Percentiles rank a stretch among this genome's conserved stretches.
Evolutionary conservation across 371 early-diverging fungal genomes (phyloP).

Genomic region (Mortierella sp.): DNA sequence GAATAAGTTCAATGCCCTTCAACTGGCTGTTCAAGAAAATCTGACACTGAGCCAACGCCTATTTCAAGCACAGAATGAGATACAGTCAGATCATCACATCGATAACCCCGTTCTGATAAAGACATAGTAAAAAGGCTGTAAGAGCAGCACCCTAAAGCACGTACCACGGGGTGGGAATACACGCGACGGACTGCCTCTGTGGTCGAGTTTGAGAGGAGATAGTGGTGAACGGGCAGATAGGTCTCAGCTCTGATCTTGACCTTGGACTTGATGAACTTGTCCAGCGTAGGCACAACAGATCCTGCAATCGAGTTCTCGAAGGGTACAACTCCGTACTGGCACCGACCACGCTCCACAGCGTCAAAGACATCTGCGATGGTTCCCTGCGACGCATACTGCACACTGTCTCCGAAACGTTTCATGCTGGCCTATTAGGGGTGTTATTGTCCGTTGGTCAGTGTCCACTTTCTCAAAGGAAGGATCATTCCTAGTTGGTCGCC

Average conservation of each 20-base stretch:
- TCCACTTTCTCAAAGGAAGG: background rate
- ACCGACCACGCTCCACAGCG: constrained; percentile 82
- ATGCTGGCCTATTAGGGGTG: constrained; percentile 70
- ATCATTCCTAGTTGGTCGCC: background rate
- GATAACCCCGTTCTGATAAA: background rate
- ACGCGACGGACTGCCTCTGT: constrained; percentile 80
- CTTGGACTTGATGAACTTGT: constrained; percentile 76
- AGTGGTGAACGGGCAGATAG: constrained; percentile 83
- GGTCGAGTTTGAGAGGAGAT: constrained; percentile 77
- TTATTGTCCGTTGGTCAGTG: background rate
- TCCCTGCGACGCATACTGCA: constrained; percentile 78
- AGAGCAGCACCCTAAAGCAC: background rate
- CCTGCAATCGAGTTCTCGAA: constrained; percentile 96
- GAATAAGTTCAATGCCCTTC: constrained; percentile 79
- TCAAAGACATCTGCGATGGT: constrained; percentile 85
- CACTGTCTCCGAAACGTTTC: constrained; percentile 85
- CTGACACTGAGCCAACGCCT: constrained; percentile 91
- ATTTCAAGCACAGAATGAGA: background rate
- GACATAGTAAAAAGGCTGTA: background rate
- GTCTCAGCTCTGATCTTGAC: constrained; percentile 75
- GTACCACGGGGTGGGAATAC: constrained; percentile 92
- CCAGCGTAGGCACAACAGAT: constrained; percentile 87
- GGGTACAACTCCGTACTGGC: constrained; percentile 94
- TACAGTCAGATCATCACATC: background rate
- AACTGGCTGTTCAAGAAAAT: constrained; percentile 79